Percentiles rank a stretch among this genome's conserved stretches.
phyloP scores from a whole-genome alignment of 2,329 filamentous ascomycete genomes.

The Beauveria sp. region DNA sequence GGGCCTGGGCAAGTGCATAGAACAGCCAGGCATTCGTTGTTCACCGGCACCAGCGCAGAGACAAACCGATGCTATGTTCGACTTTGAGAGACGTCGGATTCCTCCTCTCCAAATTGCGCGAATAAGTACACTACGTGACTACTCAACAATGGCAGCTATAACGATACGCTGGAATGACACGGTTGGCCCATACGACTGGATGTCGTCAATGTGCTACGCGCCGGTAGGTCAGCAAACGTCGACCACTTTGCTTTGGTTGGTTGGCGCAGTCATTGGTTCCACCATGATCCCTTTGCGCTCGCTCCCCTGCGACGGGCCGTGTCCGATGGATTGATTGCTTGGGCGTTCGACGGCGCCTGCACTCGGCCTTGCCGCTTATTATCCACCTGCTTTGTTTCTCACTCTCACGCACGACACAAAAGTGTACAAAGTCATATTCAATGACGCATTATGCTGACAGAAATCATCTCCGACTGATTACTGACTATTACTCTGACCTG shows the following conservation, averaged over 20 bases:
- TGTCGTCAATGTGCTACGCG: background rate
- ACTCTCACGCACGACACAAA: background rate
- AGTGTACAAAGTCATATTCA: background rate
- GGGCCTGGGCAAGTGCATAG: background rate
- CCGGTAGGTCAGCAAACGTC: background rate
- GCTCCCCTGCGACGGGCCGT: no score
- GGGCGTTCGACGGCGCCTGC: background rate
- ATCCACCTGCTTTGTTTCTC: background rate
- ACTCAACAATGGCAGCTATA: no score
- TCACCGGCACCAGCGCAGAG: background rate
- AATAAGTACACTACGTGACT: no score
- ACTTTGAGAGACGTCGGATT: background rate
- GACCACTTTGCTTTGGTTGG: background rate
- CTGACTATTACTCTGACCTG: background rate
- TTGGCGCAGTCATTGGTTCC: background rate
- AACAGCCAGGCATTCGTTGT: background rate
- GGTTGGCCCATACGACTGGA: background rate
- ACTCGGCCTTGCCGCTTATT: background rate
- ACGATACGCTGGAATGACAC: background rate
- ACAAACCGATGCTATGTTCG: background rate
- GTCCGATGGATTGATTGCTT: no score
- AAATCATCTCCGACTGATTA: no score
- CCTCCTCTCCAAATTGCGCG: no score
- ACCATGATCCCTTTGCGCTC: no score
- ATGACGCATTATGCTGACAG: background rate